A percentile compares a stretch with the other conserved stretches of the same genome.
These are phyloP conservation scores for Oryza glumipatula DNA, from an alignment of 176 grass and related monocot species.

Conservation along the genomic window DNA sequence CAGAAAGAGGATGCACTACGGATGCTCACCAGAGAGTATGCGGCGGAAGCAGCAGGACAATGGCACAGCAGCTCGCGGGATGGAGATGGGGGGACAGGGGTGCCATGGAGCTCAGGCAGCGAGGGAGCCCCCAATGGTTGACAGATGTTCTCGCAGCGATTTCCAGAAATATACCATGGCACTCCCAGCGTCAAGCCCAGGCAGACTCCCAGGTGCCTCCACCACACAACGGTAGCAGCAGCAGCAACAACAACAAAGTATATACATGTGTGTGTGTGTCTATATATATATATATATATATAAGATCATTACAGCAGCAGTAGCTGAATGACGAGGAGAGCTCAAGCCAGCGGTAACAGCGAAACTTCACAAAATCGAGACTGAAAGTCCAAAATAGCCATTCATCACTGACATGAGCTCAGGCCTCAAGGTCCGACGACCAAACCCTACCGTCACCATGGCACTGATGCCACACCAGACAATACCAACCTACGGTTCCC, in stretches of 20 bases:
- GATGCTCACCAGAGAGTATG: too few species aligned
- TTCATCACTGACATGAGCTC: neutral
- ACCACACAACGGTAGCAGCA: too few species aligned
- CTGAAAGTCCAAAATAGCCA: neutral
- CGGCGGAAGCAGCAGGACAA: too few species aligned
- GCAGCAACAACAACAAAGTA: neutral
- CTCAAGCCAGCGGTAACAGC: neutral
- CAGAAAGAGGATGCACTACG: too few species aligned
- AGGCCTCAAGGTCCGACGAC: neutral
- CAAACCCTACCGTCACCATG: neutral
- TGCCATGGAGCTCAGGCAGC: too few species aligned
- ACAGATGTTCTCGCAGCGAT: too few species aligned
- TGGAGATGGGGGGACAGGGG: too few species aligned
- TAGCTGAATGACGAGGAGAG: neutral
- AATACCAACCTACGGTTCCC: neutral
- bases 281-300: neutral
- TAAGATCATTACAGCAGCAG: neutral
- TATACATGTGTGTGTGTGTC: neutral
- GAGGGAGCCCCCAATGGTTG: too few species aligned
- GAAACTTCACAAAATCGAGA: neutral
- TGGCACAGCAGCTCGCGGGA: too few species aligned
- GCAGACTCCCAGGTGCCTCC: too few species aligned
- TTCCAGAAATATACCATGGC: too few species aligned
- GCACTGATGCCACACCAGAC: neutral
- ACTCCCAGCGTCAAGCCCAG: too few species aligned